phyloP scores from a whole-genome alignment of 129 eudicot genomes.

The Chrysanthemum seticuspe region DNA sequence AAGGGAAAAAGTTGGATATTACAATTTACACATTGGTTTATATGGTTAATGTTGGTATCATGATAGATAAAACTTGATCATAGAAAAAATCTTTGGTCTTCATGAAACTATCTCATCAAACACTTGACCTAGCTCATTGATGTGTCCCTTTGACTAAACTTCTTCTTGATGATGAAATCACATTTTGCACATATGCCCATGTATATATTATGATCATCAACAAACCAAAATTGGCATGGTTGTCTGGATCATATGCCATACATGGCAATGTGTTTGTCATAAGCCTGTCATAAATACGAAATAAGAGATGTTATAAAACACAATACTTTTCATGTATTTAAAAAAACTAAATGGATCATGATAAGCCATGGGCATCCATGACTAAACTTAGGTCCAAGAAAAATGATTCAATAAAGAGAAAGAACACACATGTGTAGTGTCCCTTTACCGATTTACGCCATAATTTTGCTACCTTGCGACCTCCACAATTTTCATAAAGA shows the following conservation, averaged over 20 bases:
- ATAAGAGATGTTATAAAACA: constrained; percentile 6
- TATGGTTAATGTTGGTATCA: constrained; percentile 17
- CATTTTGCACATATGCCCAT: not conserved
- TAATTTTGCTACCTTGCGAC: too few relatives aligned
- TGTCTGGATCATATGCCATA: constrained; percentile 17
- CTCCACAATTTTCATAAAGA: too few relatives aligned
- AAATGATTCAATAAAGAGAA: not conserved
- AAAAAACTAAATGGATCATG: not conserved
- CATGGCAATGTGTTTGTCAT: constrained; percentile 17
- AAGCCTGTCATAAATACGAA: constrained; percentile 14
- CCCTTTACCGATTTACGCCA: too few relatives aligned
- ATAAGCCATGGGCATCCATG: too few relatives aligned
- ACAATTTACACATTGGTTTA: constrained; percentile 15
- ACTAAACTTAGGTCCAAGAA: too few relatives aligned
- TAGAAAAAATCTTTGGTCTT: constrained; percentile 15
- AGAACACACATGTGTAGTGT: too few relatives aligned
- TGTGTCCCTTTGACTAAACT: constrained; percentile 16
- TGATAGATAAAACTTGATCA: constrained; percentile 9
- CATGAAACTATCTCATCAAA: constrained; percentile 14
- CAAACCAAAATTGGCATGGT: constrained; percentile 13
- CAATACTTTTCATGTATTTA: constrained; percentile 3
- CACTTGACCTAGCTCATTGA: not conserved
- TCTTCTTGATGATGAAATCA: constrained; percentile 22
- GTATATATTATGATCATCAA: constrained; percentile 9
- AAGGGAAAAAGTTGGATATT: constrained; percentile 22